A percentile compares a stretch with the other conserved stretches of the same genome.
Evolutionary conservation across 139 green algal species (phyloP).

Genomic region (Zygnema cylindricum): DNA sequence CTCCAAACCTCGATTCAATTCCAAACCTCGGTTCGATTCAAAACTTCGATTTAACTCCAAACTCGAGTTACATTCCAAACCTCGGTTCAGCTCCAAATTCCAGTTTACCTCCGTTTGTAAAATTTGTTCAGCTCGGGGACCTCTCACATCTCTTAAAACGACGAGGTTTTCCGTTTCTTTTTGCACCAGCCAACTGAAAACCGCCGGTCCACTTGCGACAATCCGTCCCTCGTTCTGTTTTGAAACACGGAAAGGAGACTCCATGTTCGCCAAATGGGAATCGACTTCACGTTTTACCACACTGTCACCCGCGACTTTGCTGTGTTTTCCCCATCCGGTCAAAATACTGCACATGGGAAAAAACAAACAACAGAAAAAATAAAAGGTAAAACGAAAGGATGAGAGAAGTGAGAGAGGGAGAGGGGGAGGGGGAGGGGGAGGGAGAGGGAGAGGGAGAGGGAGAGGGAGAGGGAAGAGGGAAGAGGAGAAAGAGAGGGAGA

Average conservation of each 20-base stretch:
- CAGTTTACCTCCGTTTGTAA: no score
- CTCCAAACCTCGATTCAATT: no score
- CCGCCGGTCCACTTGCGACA: slow-evolving; percentile 31
- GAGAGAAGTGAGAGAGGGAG: not conserved
- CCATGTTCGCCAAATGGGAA: not conserved
- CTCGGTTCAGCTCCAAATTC: no score
- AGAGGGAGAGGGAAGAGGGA: not conserved
- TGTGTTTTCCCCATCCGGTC: slow-evolving; percentile 47
- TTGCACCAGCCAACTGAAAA: slow-evolving; percentile 8
- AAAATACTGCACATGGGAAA: slow-evolving; percentile 53
- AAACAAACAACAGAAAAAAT: not conserved
- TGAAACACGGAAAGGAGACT: slow-evolving; percentile 41
- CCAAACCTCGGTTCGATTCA: no score
- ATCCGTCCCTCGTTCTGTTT: slow-evolving; percentile 44
- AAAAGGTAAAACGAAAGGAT: no score
- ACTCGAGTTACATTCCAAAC: no score
- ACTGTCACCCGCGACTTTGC: slow-evolving; percentile 52
- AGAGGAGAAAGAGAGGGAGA: no score
- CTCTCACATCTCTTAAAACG: not conserved
- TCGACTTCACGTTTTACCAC: slow-evolving; percentile 49
- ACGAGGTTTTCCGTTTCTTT: not conserved
- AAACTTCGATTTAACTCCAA: no score
- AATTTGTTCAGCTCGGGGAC: no score
- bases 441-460: not conserved
- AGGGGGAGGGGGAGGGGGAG: not conserved